These are phyloP conservation scores for Xanthoconium purpureum DNA, from an alignment of 768 basidiomycete species.

Conservation along the genomic window DNA sequence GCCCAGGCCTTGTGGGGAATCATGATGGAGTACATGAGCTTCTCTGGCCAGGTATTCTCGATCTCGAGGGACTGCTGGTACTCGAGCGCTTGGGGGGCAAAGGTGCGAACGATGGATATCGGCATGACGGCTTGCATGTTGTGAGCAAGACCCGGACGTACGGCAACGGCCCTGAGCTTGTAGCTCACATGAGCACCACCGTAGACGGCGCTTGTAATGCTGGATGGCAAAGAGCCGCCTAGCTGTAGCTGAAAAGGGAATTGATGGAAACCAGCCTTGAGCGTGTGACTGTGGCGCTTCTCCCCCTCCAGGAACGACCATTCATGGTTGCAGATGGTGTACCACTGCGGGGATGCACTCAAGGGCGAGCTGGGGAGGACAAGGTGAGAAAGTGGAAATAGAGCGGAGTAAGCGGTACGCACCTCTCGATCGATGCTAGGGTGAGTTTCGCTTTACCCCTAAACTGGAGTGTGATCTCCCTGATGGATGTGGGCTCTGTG, in stretches of 20 bases:
- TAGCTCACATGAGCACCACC: slow-evolving; percentile 75
- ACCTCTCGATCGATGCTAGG: slow-evolving; percentile 55
- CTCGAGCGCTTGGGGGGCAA: slow-evolving; percentile 81
- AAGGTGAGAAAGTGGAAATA: background rate
- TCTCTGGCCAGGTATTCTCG: slow-evolving; percentile 96
- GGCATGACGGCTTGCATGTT: slow-evolving; percentile 63
- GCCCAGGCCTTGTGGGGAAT: slow-evolving; percentile 96
- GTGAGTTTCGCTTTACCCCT: slow-evolving; percentile 79
- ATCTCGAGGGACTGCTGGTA: slow-evolving; percentile 95
- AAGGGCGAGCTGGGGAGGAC: slow-evolving; percentile 17
- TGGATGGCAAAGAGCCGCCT: slow-evolving; percentile 82
- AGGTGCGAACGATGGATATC: slow-evolving; percentile 69
- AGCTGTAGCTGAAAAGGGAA: slow-evolving; percentile 91
- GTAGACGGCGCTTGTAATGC: slow-evolving; percentile 51
- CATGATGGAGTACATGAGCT: slow-evolving; percentile 93
- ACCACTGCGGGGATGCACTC: slow-evolving; percentile 43
- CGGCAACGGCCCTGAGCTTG: slow-evolving; percentile 84
- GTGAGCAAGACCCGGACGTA: slow-evolving; percentile 68
- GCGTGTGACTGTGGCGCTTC: slow-evolving; percentile 74
- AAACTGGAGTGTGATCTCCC: slow-evolving; percentile 81
- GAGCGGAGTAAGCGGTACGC: slow-evolving; percentile 28
- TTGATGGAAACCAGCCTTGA: slow-evolving; percentile 91
- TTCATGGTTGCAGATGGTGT: slow-evolving; percentile 74
- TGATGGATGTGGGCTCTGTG: slow-evolving; percentile 77
- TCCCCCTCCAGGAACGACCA: slow-evolving; percentile 92